Percentiles rank a stretch among this genome's conserved stretches.
Conservation (phyloP, 2,329 filamentous ascomycete genomes). For the Penicillium polonicum region DNA sequence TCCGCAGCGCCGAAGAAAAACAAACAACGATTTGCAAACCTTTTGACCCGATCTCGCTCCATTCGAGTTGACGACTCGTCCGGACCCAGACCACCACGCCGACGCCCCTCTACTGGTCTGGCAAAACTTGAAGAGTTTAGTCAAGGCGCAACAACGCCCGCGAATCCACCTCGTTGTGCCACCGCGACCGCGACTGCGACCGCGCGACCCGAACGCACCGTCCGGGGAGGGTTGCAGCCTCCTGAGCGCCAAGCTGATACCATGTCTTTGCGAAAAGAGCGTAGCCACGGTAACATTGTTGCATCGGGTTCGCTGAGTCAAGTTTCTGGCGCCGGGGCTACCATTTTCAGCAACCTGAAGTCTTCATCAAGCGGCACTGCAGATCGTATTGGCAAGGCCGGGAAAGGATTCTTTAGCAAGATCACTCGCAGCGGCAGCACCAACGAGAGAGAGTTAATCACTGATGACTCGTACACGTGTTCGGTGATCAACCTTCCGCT, state of each 20-base stretch:
- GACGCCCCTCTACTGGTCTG: slow-evolving; percentile 43
- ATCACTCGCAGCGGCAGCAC: slow-evolving; percentile 68
- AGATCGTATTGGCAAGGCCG: slow-evolving; percentile 67
- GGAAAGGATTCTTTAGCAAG: slow-evolving; percentile 81
- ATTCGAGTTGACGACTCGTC: slow-evolving; percentile 45
- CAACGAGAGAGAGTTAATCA: slow-evolving; percentile 64
- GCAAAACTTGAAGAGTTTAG: slow-evolving; percentile 39
- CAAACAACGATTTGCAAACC: slow-evolving; percentile 47
- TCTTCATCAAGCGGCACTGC: slow-evolving; percentile 71
- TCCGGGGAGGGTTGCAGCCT: slow-evolving; percentile 61
- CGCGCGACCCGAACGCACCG: slow-evolving; percentile 64
- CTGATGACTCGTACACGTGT: slow-evolving; percentile 79
- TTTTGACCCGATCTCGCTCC: slow-evolving; percentile 47
- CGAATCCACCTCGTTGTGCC: slow-evolving; percentile 59
- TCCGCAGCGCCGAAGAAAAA: slow-evolving; percentile 38
- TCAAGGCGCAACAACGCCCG: slow-evolving; percentile 38
- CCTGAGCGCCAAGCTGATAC: slow-evolving; percentile 59
- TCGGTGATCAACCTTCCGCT: slow-evolving; percentile 84
- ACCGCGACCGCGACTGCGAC: slow-evolving; percentile 61
- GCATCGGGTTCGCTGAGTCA: slow-evolving; percentile 49
- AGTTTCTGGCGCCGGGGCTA: slow-evolving; percentile 56
- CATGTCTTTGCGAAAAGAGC: slow-evolving; percentile 36
- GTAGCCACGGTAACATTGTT: slow-evolving; percentile 39
- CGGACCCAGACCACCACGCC: slow-evolving; percentile 30
- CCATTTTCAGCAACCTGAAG: slow-evolving; percentile 71